Conservation (phyloP, 768 basidiomycete genomes). For the Leccinum rimulosum region DNA sequence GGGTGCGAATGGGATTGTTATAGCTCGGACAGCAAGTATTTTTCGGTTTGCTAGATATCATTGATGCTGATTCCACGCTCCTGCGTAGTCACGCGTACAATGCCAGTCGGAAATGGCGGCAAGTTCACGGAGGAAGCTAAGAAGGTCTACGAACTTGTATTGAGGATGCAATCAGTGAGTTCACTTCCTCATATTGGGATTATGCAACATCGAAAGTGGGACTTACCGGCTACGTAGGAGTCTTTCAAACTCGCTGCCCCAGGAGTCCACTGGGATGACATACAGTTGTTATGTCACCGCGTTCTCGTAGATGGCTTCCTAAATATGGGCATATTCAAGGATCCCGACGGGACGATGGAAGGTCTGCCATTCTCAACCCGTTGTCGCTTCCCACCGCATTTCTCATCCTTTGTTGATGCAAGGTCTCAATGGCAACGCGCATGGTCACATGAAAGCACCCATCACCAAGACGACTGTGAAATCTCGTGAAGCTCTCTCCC, state of each 20-base stretch:
- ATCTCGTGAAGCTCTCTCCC: constrained; percentile 14
- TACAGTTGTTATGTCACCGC: constrained; percentile 82
- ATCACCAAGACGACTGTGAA: constrained; percentile 4
- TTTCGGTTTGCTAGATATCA: neutral
- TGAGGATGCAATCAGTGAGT: constrained; percentile 83
- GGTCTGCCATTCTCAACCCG: constrained; percentile 8
- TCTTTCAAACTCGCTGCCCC: constrained; percentile 70
- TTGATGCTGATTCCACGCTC: constrained; percentile 24
- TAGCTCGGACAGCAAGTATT: constrained; percentile 54
- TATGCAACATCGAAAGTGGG: neutral
- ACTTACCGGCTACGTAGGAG: constrained; percentile 42
- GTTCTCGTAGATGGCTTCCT: constrained; percentile 82
- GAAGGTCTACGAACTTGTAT: constrained; percentile 83
- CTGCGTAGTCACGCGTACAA: constrained; percentile 69
- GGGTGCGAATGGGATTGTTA: constrained; percentile 86
- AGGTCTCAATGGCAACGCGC: constrained; percentile 6
- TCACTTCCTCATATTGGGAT: neutral
- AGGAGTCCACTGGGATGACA: constrained; percentile 85
- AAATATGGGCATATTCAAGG: constrained; percentile 81
- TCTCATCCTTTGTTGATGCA: neutral
- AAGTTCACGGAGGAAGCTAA: constrained; percentile 79
- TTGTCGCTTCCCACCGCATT: neutral
- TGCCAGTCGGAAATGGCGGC: constrained; percentile 92
- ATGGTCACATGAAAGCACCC: neutral
- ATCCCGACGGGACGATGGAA: constrained; percentile 40